These are phyloP conservation scores for Pascua guehoae DNA, from an alignment of 1,284 basidiomycete genomes.

Conservation along the genomic window DNA sequence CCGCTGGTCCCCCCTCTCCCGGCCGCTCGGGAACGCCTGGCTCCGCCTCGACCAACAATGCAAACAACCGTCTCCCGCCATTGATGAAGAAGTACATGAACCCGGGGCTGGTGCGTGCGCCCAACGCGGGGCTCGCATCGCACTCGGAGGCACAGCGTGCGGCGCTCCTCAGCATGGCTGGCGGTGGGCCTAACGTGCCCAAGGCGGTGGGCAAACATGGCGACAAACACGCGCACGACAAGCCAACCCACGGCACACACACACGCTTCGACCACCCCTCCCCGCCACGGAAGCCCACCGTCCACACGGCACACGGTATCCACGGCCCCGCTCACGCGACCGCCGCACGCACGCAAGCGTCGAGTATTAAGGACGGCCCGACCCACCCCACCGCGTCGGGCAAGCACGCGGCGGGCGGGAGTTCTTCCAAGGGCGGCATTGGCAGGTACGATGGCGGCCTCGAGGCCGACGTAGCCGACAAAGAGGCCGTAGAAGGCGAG, in stretches of 20 bases:
- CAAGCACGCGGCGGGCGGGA: background rate
- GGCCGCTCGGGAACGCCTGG: background rate
- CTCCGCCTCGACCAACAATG: background rate
- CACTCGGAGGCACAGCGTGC: constrained; percentile 26
- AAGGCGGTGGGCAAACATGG: constrained; percentile 2
- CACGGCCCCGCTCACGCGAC: constrained; percentile 30
- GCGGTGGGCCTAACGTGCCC: constrained; percentile 35
- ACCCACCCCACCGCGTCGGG: background rate
- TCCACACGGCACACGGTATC: constrained; percentile 11
- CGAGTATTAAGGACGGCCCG: constrained; percentile 1
- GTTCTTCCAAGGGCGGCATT: constrained; percentile 55
- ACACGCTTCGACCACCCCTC: background rate
- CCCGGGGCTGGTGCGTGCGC: constrained; percentile 38
- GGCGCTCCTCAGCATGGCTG: constrained; percentile 39
- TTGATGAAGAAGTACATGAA: constrained; percentile 51
- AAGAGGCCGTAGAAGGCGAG: constrained; percentile 60
- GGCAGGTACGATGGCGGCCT: constrained; percentile 82
- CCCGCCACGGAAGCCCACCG: background rate
- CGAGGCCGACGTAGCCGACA: constrained; percentile 64
- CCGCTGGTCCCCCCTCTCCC: background rate
- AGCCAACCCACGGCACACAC: background rate
- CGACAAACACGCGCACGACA: no score
- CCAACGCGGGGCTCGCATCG: constrained; percentile 37
- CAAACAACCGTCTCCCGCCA: constrained; percentile 36
- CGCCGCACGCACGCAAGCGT: constrained; percentile 14